Base-by-base conservation (phyloP, 2,329 filamentous ascomycete species). In the Claviceps africana region DNA sequence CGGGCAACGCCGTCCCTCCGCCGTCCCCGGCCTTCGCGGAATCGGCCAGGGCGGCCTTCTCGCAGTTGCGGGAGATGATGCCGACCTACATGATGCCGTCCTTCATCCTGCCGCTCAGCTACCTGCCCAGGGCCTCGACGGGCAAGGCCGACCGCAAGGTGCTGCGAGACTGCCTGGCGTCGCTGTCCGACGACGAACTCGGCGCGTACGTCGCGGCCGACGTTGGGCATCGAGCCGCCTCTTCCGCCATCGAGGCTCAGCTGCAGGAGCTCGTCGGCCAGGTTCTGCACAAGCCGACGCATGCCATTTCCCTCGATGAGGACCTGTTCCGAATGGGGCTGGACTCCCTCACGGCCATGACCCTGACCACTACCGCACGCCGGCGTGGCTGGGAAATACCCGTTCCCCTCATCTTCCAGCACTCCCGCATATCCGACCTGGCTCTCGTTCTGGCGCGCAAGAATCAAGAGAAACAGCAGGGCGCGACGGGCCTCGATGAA, bases 261-360 rank as follows among this genome's bases (percentile, higher is more conserved):
- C 46, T 47, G 19, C 46, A 37, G 22, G 19, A 47, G 19, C 46
- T 47, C 35, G 46, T 47, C 9, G 46, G 46, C 10, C 46, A 22
- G 15, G 46, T 35, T 19, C 30, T 47, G 31, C 46, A 47, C 11
- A 47, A 21, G 22, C 30, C 46, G 19, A 11, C 7, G 15, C 30
- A 25, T 35, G 22, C 30, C 11, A 35, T 47, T 22, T 19, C 46
- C 11, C 21, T 47, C 10, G 46, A 47, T 7, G 46, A 47, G 19
- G 46, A 47, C 21, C 19, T 47, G 13, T 47, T 47, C 46, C 19
- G 30, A 21, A 1, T 47, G 6, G 46, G 46, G 37, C n/a, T 47
- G n/a, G 46, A 47, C 46, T 47, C 46, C 7, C 46, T 47, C n/a
- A 47, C 46, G 46, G 46, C 30, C 31, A 47, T 47, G 46, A 47